Evolutionary conservation across 768 basidiomycete species (phyloP), one percentile per base, ranked within the genome.

Genomic region (Lactarius indigo): DNA sequence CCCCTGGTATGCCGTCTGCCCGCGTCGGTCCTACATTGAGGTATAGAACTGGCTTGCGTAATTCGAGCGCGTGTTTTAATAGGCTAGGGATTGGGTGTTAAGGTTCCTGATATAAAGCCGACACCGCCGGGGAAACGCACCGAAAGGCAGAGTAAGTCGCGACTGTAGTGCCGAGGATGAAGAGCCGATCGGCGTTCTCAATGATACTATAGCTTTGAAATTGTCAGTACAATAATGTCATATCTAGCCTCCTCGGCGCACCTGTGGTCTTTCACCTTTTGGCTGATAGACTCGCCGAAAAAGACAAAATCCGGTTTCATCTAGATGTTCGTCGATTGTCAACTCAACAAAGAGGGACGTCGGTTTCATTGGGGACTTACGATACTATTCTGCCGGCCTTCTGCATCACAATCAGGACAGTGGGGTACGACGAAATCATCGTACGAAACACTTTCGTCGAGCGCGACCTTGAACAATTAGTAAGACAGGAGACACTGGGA

Each of bases 141-240:
- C 92, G 83, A 77, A 89, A 97, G 2, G 94, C 94, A 7, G 92
- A 95, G 77, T 91, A 97, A 0, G 96, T 98, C 0, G 96, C 94
- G 31, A 97, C 84, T 1, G 93, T 94, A 0, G 94, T 96, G 39
- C 96, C 96, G 42, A 96, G 78, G 47, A 96, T 78, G 55, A 98
- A 84, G 0, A 98, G 76, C 55, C 86, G 81, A 61, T 92, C 88
- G 26, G 85, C 79, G 9, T 75, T 73, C 66, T 88, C 84, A 44
- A 96, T 73, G 39, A 86, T 80, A 20, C 71, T 73, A 72, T 84
- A 87, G 31, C 91, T 91, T 67, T 13, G 23, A 57, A 33, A 7
- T 23, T 47, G 26, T 63, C 37, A 60, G 28, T 54, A 67, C 39
- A 61, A 42, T 63, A 20, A 44, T 18, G 57, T 26, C 17, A 33